Percentiles rank a stretch among this genome's conserved stretches.
Conservation (phyloP, 176 grass and related monocot species). For the Canna indica region DNA sequence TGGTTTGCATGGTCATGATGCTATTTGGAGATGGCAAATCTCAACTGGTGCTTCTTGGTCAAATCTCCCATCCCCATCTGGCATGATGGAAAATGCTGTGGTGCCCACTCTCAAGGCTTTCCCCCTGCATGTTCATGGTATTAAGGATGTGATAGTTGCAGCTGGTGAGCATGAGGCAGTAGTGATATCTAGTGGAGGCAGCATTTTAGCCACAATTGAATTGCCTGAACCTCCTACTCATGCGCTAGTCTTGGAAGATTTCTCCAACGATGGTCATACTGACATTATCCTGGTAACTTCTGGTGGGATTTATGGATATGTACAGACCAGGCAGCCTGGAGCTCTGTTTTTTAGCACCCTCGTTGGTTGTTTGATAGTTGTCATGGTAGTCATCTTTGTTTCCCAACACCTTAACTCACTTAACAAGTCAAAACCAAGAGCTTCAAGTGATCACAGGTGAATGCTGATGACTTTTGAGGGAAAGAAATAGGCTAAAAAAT, state of each 20-base stretch:
- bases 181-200: conserved; percentile 62
- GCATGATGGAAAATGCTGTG: conserved; percentile 81
- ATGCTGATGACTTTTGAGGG: not conserved
- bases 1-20: conserved; percentile 61
- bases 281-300: conserved; percentile 68
- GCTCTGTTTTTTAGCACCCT: conserved; percentile 93
- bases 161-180: conserved; percentile 77
- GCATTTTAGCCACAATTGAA: conserved; percentile 55
- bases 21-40: conserved; percentile 83
- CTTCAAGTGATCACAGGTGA: conserved; percentile 32
- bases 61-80: conserved; percentile 78
- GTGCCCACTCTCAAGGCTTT: conserved; percentile 85
- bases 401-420: conserved; percentile 71
- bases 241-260: conserved; percentile 57
- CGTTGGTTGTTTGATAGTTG: conserved; percentile 73
- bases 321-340: conserved; percentile 84
- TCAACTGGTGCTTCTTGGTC: conserved; percentile 86
- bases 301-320: conserved; percentile 57
- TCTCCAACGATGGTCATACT: conserved; percentile 70
- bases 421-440: conserved; percentile 44
- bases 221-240: conserved; percentile 71
- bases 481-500: too few species aligned
- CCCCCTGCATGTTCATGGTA: conserved; percentile 37
- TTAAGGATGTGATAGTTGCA: conserved; percentile 57
- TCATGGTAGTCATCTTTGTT: conserved; percentile 79